Percentiles rank a stretch among this genome's conserved stretches.
Evolutionary conservation across 1,139 yeast genomes (phyloP).

Genomic region (Saccharomyces hybrid): DNA sequence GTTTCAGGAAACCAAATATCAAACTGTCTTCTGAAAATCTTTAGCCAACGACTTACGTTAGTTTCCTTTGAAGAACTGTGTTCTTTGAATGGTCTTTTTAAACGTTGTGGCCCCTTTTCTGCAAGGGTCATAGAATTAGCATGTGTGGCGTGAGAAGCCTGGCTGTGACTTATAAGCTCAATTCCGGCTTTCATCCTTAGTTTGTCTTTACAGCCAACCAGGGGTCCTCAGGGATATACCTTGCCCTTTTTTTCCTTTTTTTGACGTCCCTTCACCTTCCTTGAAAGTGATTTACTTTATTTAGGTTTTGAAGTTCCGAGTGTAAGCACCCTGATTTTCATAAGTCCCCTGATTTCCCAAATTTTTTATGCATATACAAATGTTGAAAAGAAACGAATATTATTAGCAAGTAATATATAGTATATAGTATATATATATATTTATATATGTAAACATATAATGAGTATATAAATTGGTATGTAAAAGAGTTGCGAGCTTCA

Average conservation of each 20-base stretch:
- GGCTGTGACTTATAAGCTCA: background rate
- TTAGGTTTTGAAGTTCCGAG: background rate
- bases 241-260: background rate
- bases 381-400: background rate
- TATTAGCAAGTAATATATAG: background rate
- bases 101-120: too few species aligned
- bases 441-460: background rate
- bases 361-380: background rate
- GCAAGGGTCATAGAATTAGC: background rate
- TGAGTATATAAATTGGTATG: background rate
- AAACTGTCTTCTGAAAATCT: background rate
- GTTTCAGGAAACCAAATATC: slow-evolving; percentile 4
- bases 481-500: background rate
- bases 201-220: background rate
- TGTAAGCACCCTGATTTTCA: background rate
- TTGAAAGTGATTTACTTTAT: background rate
- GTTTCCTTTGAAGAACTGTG: too few species aligned
- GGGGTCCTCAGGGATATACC: background rate
- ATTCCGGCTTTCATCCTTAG: background rate
- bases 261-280: background rate
- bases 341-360: background rate
- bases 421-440: background rate
- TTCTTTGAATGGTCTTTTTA: background rate
- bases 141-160: background rate
- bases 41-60: background rate